These are phyloP conservation scores for Scytalidium sp. DNA, from an alignment of 2,329 filamentous ascomycete genomes.

Conservation along the genomic window DNA sequence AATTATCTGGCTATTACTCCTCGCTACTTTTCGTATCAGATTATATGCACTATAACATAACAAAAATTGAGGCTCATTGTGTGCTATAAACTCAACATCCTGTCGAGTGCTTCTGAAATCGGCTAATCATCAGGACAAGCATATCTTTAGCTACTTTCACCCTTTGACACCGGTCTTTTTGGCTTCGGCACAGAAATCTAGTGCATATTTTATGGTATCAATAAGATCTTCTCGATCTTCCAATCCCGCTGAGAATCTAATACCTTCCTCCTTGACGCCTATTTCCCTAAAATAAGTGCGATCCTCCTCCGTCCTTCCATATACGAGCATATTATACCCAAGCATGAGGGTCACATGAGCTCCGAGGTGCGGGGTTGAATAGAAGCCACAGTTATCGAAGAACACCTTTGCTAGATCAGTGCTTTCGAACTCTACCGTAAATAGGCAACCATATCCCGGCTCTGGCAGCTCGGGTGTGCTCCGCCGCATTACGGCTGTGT, in stretches of 20 bases:
- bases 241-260: constrained; percentile 17
- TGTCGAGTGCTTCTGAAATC: too few species aligned
- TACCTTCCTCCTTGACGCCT: constrained; percentile 12
- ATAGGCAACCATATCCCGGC: constrained; percentile 54
- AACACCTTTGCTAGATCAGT: constrained; percentile 40
- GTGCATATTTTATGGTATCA: background rate
- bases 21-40: too few species aligned
- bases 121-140: background rate
- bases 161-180: background rate
- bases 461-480: constrained; percentile 38
- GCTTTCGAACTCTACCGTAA: constrained; percentile 48
- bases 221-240: constrained; percentile 9
- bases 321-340: constrained; percentile 17
- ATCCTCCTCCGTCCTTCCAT: constrained; percentile 15
- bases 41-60: too few species aligned
- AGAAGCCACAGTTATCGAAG: constrained; percentile 46
- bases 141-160: background rate
- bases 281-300: constrained; percentile 1
- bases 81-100: too few species aligned
- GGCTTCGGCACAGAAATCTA: background rate
- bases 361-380: constrained; percentile 51
- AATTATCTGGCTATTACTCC: too few species aligned
- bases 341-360: constrained; percentile 49
- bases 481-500: constrained; percentile 22
- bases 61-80: too few species aligned